Base-by-base conservation (phyloP, 176 grass and related monocot species). In the Avena eriantha region DNA sequence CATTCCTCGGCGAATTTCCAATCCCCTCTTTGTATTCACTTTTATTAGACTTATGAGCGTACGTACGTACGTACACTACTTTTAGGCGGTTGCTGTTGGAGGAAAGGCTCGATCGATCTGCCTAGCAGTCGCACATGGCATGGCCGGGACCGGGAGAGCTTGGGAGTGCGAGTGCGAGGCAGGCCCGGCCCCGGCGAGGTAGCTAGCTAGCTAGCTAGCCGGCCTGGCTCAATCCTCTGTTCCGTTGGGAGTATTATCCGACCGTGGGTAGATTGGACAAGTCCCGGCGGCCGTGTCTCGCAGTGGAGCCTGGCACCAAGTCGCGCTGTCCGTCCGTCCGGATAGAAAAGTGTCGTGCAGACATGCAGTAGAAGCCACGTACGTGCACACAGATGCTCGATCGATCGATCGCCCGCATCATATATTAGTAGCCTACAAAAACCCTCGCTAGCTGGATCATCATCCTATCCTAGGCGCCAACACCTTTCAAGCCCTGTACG, bases 71-170 rank as follows among this genome's bases (percentile, higher is more conserved):
- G 29, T 29, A 29, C 29, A 29, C 29, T 29, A 29, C 29, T 29
- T 0, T 29, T 29, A 50, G 46, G 10, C 46, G 46, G 46, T 10
- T 41, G 48, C 15, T 50, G 48, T 14, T 50, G 0, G 12, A 12
- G 11, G 46, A 50, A 50, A 13, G 48, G 48, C 48, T 41, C 39
- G 39, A 41, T 41, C 39, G 39, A 8, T 50, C 48, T 50, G 11
- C 48, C 48, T 50, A 60, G 83, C 88, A 86, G 83, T 19, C 33
- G 88, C 88, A 86, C 88, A 86, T 90, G 88, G 71, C 59, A 15
- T 64, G 23, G 60, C 60, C 60, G 58, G 58, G 18, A 3, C 58
- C 58, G 66, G 39, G 71, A 49, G 24, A 33, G 29, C 9, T 8
- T 5, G 26, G 16, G 17, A 16, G 29, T 29, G 29, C 29, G 29